Evolutionary conservation across 805 yeast genomes (phyloP).

Genomic region (Candida saitoana): DNA sequence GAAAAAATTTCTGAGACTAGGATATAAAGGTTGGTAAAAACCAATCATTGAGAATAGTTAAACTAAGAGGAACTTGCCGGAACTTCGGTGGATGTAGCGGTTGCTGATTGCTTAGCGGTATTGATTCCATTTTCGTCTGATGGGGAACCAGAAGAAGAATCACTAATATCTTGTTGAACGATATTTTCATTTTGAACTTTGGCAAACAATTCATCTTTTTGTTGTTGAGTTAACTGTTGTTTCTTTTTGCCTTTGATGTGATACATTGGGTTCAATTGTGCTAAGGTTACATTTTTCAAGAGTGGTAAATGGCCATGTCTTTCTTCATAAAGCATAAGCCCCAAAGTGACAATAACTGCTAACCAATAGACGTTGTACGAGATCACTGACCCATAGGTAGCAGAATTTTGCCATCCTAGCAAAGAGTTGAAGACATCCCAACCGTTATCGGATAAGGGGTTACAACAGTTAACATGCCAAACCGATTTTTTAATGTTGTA

Average conservation of each 20-base stretch:
- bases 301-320: conserved; percentile 73
- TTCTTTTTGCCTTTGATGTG: conserved; percentile 32
- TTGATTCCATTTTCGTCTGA: not conserved
- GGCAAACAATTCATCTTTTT: conserved; percentile 50
- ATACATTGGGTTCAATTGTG: conserved; percentile 33
- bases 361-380: conserved; percentile 88
- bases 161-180: conserved; percentile 4
- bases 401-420: conserved; percentile 94
- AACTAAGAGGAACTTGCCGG: not conserved
- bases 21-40: no score
- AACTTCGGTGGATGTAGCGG: not conserved
- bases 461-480: conserved; percentile 95
- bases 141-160: not conserved
- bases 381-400: conserved; percentile 83
- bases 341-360: conserved; percentile 48
- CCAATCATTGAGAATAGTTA: no score
- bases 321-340: conserved; percentile 73
- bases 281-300: conserved; percentile 34
- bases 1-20: no score
- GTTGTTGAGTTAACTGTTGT: conserved; percentile 47
- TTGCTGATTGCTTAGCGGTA: not conserved
- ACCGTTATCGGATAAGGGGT: conserved; percentile 83
- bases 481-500: conserved; percentile 75
- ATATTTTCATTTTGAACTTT: conserved; percentile 16
- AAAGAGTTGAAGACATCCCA: conserved; percentile 94